Evolutionary conservation across 2,329 filamentous ascomycete species (phyloP).

Genomic region (Fusarium humuli): DNA sequence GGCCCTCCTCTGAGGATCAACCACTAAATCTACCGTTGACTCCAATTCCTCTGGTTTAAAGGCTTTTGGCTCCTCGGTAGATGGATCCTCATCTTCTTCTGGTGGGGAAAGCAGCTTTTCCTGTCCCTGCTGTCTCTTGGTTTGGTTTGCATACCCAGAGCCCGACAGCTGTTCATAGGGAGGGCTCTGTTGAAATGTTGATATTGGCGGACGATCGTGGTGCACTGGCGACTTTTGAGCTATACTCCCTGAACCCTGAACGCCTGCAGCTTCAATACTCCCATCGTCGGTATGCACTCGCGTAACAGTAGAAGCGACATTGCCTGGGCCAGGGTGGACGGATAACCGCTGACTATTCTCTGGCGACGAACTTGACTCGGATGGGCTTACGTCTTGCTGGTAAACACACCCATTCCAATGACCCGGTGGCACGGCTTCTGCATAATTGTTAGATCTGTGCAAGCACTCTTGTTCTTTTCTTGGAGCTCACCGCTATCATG

Average conservation of each 20-base stretch:
- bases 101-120: not conserved
- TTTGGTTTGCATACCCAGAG: not conserved
- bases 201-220: not conserved
- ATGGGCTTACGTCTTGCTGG: not conserved
- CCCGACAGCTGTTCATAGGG: not conserved
- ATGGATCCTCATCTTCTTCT: not conserved
- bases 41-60: not conserved
- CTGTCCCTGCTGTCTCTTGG: not conserved
- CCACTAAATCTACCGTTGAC: not conserved
- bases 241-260: constrained; percentile 5
- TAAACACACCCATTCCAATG: not conserved
- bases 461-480: not conserved
- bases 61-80: not conserved
- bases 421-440: constrained; percentile 3
- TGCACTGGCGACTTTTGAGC: not conserved
- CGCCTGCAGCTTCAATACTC: not conserved
- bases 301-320: constrained; percentile 3
- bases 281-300: constrained; percentile 2
- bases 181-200: not conserved
- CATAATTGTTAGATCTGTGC: constrained; percentile 3
- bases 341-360: not conserved
- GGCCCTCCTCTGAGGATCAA: not conserved
- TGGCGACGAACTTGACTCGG: not conserved
- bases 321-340: not conserved
- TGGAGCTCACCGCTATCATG: not conserved